Evolutionary conservation across 2,329 filamentous ascomycete species (phyloP), one percentile per base, ranked within the genome.

Genomic region (Alternaria panax): DNA sequence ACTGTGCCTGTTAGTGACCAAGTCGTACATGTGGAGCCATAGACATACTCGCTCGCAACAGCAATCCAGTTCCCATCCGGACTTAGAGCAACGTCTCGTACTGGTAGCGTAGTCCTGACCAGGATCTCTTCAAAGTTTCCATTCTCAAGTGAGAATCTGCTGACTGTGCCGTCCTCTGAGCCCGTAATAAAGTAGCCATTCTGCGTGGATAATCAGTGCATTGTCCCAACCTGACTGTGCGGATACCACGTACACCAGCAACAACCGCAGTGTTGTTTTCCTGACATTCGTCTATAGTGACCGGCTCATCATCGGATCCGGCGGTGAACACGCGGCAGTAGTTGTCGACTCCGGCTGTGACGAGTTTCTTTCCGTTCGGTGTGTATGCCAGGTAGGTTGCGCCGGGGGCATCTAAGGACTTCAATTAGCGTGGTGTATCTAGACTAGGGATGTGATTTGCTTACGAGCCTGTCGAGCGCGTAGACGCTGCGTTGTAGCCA

Each of bases 91-190:
- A 99, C 83, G 76, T 97, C 93, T 71, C 95, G 87, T 30, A 97
- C 87, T 0, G 95, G 92, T 3, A 97, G 82, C n/a, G 92, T 89
- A 58, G 90, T 92, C 65, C 95, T 89, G 25, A 93, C 86, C 51
- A 99, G 86, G 66, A 96, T 90, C 60, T 90, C 89, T 63, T 96
- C 92, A 79, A 96, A 92, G 27, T 83, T 79, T 71, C 89, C 89
- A 3, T 87, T 87, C 57, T 87, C 84, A 50, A 97, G 85, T n/a
- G 91, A 91, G 82, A 96, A 99, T 70, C 93, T 88, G 82, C 91
- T 96, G 71, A 99, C 92, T n/a, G 91, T 95, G 73, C 96, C 95
- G 80, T 98, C 93, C 78, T 99, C 94, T 20, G 92, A 92, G 27
- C 93, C 95, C 62, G 92, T 88, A 43, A 98, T 87, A 75, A 97